Evolutionary conservation across 1,139 yeast genomes (phyloP), one percentile per base, ranked within the genome.

Genomic region (Zygosaccharomyces sapae): DNA sequence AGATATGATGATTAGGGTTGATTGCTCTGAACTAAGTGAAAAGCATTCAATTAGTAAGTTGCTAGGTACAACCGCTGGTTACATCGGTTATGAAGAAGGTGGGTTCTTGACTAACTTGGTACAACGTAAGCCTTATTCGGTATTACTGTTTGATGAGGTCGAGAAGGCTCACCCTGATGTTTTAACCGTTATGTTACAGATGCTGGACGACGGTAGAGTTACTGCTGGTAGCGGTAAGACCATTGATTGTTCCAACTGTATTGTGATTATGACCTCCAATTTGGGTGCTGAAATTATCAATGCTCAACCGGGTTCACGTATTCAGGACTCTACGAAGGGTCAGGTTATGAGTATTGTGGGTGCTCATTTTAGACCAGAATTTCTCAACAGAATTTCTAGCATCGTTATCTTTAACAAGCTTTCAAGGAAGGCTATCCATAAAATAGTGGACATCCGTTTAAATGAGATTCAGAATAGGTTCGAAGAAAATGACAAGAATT

Each of bases 1-100:
- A 67, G 85, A 81, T 69, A 96, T 97, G 39, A 90, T 94, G 86
- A 86, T 92, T 62, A 82, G 98, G 72, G 89, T 92, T 55, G 99
- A 92, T 70, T 92, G 98, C 72, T 90, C 97, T 1, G 99, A 94
- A 68, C 76, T 94, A 60, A 81, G 86, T 65, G 98, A 94, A 70
- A 92, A 92, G 62, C 88, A 95, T 80, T 87, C 97, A 4, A 95
- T 92, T 2, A 88, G 97, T 5, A 90, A 92, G 66, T 79, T 92
- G 51, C 75, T 92, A 51, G 99, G 99, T 70, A 94, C 98, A 25
- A 95, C 98, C 4, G 97, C 98, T 1, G 98, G 99, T 61, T 94
- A 92, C 65, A 87, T 92, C 59, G 99, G 99, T 37, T 92, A 87
- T 66, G 97, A 90, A 67, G 97, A 92, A 68, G 97, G 98, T 67